Evolutionary conservation across 169 alveolate species (phyloP).

Genomic region (Eimeria falciformis): DNA sequence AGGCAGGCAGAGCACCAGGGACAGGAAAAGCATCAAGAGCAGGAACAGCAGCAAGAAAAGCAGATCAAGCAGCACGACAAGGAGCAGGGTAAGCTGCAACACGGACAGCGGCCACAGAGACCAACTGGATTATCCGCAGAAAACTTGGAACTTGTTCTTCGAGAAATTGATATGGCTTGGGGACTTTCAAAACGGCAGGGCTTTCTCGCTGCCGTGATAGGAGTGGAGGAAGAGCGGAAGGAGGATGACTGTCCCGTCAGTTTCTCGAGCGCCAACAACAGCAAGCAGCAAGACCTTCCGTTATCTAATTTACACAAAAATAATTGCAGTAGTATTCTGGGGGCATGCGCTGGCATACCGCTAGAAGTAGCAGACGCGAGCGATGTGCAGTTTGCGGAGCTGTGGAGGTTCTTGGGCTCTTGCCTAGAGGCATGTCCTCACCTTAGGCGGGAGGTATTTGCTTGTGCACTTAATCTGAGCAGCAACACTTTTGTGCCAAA

Average conservation of each 20-base stretch:
- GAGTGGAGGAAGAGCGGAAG: background rate
- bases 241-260: background rate
- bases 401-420: slow-evolving; percentile 13
- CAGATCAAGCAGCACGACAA: background rate
- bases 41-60: background rate
- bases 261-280: slow-evolving; percentile 14
- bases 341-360: slow-evolving; percentile 50
- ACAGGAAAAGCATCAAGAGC: slow-evolving; percentile 12
- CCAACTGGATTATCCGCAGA: background rate
- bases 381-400: slow-evolving; percentile 2
- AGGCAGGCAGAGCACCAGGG: background rate
- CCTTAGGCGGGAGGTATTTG: slow-evolving; percentile 8
- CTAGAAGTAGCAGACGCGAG: slow-evolving; percentile 51
- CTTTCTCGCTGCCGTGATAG: slow-evolving; percentile 41
- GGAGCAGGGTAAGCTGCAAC: background rate
- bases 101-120: background rate
- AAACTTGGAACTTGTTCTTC: background rate
- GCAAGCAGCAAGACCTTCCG: too few relatives aligned
- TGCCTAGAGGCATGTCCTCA: slow-evolving; percentile 36
- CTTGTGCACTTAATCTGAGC: background rate
- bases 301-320: background rate
- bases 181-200: slow-evolving; percentile 22
- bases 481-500: background rate
- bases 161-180: slow-evolving; percentile 27
- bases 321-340: slow-evolving; percentile 9